Percentiles rank a stretch among this genome's conserved stretches.
phyloP scores from a whole-genome alignment of 768 basidiomycete species.

The Leucocoprinus leucothites region DNA sequence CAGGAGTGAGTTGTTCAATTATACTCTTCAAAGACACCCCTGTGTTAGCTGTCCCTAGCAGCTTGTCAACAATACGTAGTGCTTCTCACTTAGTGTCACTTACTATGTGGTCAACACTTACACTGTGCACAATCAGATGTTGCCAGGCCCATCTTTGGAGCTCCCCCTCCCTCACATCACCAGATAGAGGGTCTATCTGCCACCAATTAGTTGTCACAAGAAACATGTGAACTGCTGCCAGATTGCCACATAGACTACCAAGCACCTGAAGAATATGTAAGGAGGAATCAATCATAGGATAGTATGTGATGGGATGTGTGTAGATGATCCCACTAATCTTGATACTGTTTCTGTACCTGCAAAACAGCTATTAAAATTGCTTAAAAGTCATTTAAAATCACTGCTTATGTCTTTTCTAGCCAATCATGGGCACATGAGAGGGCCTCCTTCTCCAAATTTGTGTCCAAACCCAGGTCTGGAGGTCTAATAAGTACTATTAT shows the following conservation, averaged over 20 bases:
- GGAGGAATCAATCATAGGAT: slow-evolving; percentile 30
- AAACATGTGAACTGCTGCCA: too few species aligned
- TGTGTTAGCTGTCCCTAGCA: slow-evolving; percentile 12
- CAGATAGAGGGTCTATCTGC: slow-evolving; percentile 19
- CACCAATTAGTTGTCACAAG: slow-evolving; percentile 39
- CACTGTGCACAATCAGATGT: slow-evolving; percentile 22
- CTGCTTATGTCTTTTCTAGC: slow-evolving; percentile 13
- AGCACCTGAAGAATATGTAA: slow-evolving; percentile 31
- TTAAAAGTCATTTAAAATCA: neutral
- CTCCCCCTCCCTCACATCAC: slow-evolving; percentile 24
- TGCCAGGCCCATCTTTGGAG: slow-evolving; percentile 28
- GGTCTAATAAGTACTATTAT: slow-evolving; percentile 23
- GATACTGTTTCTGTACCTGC: slow-evolving; percentile 21
- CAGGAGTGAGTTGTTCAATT: too few species aligned
- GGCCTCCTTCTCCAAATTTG: slow-evolving; percentile 18
- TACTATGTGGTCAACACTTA: slow-evolving; percentile 22
- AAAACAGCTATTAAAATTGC: neutral
- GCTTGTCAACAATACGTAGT: slow-evolving; percentile 23
- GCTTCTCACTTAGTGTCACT: slow-evolving; percentile 19
- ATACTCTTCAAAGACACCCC: too few species aligned
- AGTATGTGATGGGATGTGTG: slow-evolving; percentile 36
- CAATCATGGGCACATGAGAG: slow-evolving; percentile 21
- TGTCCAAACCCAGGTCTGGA: slow-evolving; percentile 23
- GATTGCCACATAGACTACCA: slow-evolving; percentile 22
- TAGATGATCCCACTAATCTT: slow-evolving; percentile 34